These are phyloP conservation scores for Ciborinia camelliae DNA, from an alignment of 2,329 filamentous ascomycete species.

Conservation along the genomic window DNA sequence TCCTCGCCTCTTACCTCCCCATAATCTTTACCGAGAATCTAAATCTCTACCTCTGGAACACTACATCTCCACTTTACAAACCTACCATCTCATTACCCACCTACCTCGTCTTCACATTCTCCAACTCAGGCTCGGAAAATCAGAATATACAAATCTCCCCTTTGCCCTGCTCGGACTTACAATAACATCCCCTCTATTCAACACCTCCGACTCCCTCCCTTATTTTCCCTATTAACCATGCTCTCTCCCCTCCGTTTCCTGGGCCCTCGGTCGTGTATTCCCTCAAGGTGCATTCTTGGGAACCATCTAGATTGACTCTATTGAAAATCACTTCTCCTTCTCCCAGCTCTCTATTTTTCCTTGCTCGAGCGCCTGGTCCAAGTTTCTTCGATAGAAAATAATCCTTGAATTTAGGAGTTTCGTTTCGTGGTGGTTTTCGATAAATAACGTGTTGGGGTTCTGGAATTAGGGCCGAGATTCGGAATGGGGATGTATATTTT, in stretches of 20 bases:
- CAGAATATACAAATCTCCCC: neutral
- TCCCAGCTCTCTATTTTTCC: neutral
- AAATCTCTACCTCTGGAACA: constrained; percentile 40
- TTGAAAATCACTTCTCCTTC: neutral
- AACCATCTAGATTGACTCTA: neutral
- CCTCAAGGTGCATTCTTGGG: constrained; percentile 3
- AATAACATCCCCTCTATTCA: neutral
- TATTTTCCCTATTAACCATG: constrained; percentile 27
- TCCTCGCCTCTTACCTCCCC: constrained; percentile 37
- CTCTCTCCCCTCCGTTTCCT: constrained; percentile 14
- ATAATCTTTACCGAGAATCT: constrained; percentile 33
- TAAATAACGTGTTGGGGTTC: too few relatives aligned
- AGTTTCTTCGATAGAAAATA: neutral
- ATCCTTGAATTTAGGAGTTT: too few relatives aligned
- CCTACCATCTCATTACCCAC: constrained; percentile 38
- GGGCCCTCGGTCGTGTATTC: constrained; percentile 8
- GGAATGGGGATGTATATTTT: too few relatives aligned
- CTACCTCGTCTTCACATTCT: constrained; percentile 40
- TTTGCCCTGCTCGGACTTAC: constrained; percentile 2
- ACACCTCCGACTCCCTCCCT: constrained; percentile 15
- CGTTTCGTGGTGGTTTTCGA: too few relatives aligned
- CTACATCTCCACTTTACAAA: constrained; percentile 28
- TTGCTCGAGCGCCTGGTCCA: constrained; percentile 10
- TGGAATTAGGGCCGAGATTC: too few relatives aligned
- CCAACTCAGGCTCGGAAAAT: constrained; percentile 18